Conservation (phyloP, 129 eudicot species). For the Arctium lappa region DNA sequence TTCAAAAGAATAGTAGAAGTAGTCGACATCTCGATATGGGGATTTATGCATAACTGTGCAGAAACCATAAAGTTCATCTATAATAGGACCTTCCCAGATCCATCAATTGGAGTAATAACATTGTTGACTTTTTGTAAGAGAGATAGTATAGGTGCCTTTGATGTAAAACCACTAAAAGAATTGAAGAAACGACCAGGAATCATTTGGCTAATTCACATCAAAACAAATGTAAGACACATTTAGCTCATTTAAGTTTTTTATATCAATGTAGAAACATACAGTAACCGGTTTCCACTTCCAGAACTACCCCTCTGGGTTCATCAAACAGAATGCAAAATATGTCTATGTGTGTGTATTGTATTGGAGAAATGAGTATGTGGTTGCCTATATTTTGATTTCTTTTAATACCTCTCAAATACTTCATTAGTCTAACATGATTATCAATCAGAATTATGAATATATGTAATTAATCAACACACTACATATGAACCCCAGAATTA, state of each 20-base stretch:
- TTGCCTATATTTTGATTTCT: not conserved
- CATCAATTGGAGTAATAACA: not conserved
- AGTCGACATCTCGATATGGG: no score
- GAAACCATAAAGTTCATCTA: not conserved
- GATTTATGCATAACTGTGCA: no score
- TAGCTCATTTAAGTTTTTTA: not conserved
- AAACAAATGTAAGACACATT: not conserved
- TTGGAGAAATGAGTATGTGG: not conserved
- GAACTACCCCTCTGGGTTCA: not conserved
- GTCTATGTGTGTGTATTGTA: not conserved
- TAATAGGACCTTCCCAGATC: not conserved
- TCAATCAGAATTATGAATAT: no score
- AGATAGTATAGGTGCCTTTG: not conserved
- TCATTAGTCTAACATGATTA: no score
- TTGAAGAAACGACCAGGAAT: not conserved
- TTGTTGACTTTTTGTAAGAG: not conserved
- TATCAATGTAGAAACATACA: not conserved
- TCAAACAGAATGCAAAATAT: not conserved
- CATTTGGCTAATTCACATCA: not conserved
- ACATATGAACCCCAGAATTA: no score
- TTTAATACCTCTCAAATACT: no score
- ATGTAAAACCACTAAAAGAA: not conserved
- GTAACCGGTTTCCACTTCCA: not conserved
- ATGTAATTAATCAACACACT: no score
- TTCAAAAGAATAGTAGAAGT: no score